phyloP scores from a whole-genome alignment of 805 yeast genomes.

The Metschnikowia bowlesiae region DNA sequence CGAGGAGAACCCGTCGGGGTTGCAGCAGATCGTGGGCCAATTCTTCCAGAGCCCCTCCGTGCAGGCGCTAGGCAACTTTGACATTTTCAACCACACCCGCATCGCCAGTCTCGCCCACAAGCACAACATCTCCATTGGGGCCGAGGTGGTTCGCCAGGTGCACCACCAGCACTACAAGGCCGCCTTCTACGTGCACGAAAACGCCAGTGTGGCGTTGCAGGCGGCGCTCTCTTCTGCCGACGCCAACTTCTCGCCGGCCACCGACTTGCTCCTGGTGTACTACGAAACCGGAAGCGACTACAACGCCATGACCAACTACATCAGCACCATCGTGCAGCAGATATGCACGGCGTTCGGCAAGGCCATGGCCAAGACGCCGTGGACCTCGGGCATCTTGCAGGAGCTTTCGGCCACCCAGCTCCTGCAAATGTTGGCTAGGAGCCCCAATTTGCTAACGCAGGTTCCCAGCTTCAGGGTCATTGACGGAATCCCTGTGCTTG shows the following conservation, averaged over 20 bases:
- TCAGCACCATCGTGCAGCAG: slow-evolving; percentile 16
- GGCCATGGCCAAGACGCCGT: slow-evolving; percentile 18
- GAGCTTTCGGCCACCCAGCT: slow-evolving; percentile 8
- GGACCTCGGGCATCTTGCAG: slow-evolving; percentile 16
- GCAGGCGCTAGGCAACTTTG: slow-evolving; percentile 21
- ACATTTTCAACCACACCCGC: slow-evolving; percentile 19
- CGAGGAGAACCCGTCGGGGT: slow-evolving; percentile 10
- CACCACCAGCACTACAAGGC: slow-evolving; percentile 31
- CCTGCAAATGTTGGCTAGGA: slow-evolving; percentile 8
- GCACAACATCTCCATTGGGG: slow-evolving; percentile 21
- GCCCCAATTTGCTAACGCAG: slow-evolving; percentile 24
- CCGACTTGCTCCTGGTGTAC: slow-evolving; percentile 21
- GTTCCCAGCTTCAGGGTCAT: slow-evolving; percentile 21
- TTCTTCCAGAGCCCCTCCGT: slow-evolving; percentile 21
- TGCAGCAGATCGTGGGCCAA: slow-evolving; percentile 12
- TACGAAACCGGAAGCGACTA: slow-evolving; percentile 33
- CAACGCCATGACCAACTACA: slow-evolving; percentile 25
- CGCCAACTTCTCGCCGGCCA: slow-evolving; percentile 16
- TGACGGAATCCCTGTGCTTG: slow-evolving; percentile 24
- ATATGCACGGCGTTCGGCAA: slow-evolving; percentile 15
- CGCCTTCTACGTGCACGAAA: slow-evolving; percentile 26
- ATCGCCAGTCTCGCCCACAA: slow-evolving; percentile 17
- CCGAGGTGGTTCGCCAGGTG: slow-evolving; percentile 26
- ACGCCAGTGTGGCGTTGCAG: slow-evolving; percentile 24
- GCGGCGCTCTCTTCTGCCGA: slow-evolving; percentile 17